Conservation (phyloP, 192 early-diverging fungal species). For the Coemansia sp. region DNA sequence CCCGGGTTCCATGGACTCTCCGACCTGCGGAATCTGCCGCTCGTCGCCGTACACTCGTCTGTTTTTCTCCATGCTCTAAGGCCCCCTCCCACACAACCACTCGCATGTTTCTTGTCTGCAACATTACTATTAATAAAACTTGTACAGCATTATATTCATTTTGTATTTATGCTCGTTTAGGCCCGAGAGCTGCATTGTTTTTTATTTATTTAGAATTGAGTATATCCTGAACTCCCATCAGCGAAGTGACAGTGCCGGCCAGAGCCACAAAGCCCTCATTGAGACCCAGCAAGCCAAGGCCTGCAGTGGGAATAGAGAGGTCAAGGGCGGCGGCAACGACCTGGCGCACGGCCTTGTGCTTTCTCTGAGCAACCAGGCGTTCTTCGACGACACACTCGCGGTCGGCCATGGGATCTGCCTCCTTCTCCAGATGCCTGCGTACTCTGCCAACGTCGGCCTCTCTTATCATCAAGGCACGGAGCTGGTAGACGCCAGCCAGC, state of each 20-base stretch:
- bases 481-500: conserved; percentile 28
- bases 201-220: conserved; percentile 1
- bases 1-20: conserved; percentile 24
- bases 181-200: background rate
- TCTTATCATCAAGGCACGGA: conserved; percentile 20
- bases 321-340: conserved; percentile 44
- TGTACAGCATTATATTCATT: background rate
- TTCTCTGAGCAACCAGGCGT: conserved; percentile 12
- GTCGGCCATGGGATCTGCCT: conserved; percentile 27
- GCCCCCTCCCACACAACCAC: background rate
- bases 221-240: conserved; percentile 49
- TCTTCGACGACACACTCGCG: conserved; percentile 36
- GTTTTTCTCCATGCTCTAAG: conserved; percentile 48
- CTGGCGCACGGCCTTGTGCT: conserved; percentile 13
- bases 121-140: background rate
- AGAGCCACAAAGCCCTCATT: conserved; percentile 55
- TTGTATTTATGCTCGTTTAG: no score
- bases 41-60: conserved; percentile 48
- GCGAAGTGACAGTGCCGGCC: conserved; percentile 53
- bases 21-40: conserved; percentile 35
- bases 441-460: conserved; percentile 36
- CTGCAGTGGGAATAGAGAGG: conserved; percentile 46
- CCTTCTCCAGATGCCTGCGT: conserved; percentile 25
- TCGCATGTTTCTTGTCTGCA: background rate
- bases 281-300: conserved; percentile 40